Evolutionary conservation across 2,329 filamentous ascomycete species (phyloP).

Genomic region (Alternaria tenuissima): DNA sequence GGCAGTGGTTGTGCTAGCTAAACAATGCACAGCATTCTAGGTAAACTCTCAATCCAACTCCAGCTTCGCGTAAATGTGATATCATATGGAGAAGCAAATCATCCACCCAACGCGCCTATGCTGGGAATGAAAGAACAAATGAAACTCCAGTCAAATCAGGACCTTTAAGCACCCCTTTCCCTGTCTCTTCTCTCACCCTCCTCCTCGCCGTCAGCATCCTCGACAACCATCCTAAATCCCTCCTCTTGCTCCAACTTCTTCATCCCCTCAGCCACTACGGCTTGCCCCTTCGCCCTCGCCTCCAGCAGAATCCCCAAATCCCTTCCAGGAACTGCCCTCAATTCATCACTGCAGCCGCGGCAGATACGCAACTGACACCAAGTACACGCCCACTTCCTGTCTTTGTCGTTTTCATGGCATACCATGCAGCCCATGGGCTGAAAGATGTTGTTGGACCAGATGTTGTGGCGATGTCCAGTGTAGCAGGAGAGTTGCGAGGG

Average conservation of each 20-base stretch:
- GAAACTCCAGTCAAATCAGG: background rate
- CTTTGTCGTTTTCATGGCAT: constrained; percentile 36
- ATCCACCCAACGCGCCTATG: background rate
- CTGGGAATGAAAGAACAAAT: background rate
- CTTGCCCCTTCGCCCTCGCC: constrained; percentile 14
- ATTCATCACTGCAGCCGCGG: constrained; percentile 35
- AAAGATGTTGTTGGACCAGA: constrained; percentile 43
- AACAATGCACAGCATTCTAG: constrained; percentile 9
- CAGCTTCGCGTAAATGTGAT: background rate
- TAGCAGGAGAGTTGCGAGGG: constrained; percentile 44
- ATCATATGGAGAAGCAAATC: background rate
- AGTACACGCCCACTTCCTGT: constrained; percentile 45
- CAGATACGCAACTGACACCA: constrained; percentile 51
- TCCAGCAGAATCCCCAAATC: constrained; percentile 30
- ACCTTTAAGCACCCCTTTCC: background rate
- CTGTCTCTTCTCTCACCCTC: constrained; percentile 5
- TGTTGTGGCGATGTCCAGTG: constrained; percentile 36
- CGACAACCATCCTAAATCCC: constrained; percentile 17
- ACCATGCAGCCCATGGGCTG: constrained; percentile 49
- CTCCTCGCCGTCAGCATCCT: constrained; percentile 5
- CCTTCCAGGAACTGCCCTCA: constrained; percentile 29
- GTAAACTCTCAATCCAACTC: background rate
- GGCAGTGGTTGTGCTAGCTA: constrained; percentile 5
- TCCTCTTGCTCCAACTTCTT: background rate
- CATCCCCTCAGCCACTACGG: constrained; percentile 1